Percentiles rank a stretch among this genome's conserved stretches.
Evolutionary conservation across 23 red algal genomes (phyloP).

Genomic region (Chondrus crispus): DNA sequence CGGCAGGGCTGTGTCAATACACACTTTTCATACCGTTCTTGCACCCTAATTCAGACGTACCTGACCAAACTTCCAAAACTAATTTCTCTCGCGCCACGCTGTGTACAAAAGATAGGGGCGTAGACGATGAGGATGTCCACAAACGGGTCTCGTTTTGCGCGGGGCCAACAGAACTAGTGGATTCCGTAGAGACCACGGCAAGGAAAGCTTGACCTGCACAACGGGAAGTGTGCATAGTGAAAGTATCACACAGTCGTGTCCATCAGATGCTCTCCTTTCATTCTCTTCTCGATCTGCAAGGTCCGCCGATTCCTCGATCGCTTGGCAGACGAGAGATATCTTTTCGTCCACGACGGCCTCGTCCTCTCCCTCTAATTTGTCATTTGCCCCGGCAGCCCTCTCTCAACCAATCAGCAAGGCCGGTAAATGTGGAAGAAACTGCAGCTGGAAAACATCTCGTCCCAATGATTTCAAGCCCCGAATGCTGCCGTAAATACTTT

Average conservation of each 20-base stretch:
- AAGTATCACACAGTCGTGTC: too few species aligned
- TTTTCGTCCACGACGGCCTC: constrained; percentile 3
- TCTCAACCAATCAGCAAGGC: constrained; percentile 12
- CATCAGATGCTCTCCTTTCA: constrained; percentile 36
- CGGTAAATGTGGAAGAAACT: constrained; percentile 37
- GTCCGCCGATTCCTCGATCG: neutral
- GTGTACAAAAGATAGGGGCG: constrained; percentile 7
- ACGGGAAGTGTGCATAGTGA: too few species aligned
- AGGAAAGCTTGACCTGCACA: too few species aligned
- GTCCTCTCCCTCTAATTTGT: neutral
- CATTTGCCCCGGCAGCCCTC: neutral
- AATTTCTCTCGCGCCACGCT: neutral
- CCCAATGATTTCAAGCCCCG: constrained; percentile 41
- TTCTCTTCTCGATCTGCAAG: neutral
- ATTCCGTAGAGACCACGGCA: constrained; percentile 53
- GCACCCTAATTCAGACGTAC: too few species aligned
- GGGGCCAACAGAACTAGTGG: constrained; percentile 35
- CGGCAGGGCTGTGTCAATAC: too few species aligned
- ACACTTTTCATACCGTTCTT: too few species aligned
- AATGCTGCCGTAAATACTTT: constrained; percentile 30
- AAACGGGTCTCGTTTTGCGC: constrained; percentile 43
- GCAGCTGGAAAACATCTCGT: constrained; percentile 16
- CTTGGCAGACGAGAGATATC: neutral
- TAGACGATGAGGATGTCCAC: constrained; percentile 26
- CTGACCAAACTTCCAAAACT: too few species aligned